These are phyloP conservation scores for Tillandsia fasciculata DNA, from an alignment of 176 grass and related monocot genomes.

Conservation along the genomic window DNA sequence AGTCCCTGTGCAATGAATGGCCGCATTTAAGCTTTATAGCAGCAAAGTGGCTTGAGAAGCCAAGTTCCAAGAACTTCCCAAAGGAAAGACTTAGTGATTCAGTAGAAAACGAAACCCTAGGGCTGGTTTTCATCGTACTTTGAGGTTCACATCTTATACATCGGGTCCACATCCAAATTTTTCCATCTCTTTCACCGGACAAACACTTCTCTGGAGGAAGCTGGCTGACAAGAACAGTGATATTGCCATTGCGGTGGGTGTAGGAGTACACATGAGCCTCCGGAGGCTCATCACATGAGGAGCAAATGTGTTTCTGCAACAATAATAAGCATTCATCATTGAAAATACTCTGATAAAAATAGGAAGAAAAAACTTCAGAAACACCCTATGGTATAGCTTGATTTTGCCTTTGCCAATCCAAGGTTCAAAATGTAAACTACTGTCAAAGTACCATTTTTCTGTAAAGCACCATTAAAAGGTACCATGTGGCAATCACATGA, in stretches of 20 bases:
- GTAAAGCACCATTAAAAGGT: too few relatives aligned
- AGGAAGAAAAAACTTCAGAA: background rate
- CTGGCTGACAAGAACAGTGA: slow-evolving; percentile 56
- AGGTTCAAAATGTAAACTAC: too few relatives aligned
- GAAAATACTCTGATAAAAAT: background rate
- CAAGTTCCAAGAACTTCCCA: slow-evolving; percentile 92
- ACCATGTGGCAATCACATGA: too few relatives aligned
- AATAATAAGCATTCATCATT: slow-evolving; percentile 3
- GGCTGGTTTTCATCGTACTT: slow-evolving; percentile 36
- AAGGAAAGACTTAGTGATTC: slow-evolving; percentile 72
- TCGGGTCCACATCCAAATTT: slow-evolving; percentile 96
- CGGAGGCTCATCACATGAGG: slow-evolving; percentile 77
- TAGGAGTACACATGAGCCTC: slow-evolving; percentile 68
- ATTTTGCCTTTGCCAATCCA: too few relatives aligned
- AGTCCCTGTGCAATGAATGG: slow-evolving; percentile 78
- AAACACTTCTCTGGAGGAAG: slow-evolving; percentile 34
- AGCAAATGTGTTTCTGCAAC: slow-evolving; percentile 56
- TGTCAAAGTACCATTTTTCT: too few relatives aligned
- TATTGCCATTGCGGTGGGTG: slow-evolving; percentile 74
- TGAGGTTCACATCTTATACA: slow-evolving; percentile 71
- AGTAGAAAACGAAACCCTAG: slow-evolving; percentile 52
- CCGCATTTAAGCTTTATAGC: slow-evolving; percentile 68
- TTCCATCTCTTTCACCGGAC: slow-evolving; percentile 59
- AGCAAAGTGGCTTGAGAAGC: slow-evolving; percentile 83
- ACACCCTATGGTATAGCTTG: too few relatives aligned